Conservation (phyloP, 2,329 filamentous ascomycete species). For the Botrytis squamosa region DNA sequence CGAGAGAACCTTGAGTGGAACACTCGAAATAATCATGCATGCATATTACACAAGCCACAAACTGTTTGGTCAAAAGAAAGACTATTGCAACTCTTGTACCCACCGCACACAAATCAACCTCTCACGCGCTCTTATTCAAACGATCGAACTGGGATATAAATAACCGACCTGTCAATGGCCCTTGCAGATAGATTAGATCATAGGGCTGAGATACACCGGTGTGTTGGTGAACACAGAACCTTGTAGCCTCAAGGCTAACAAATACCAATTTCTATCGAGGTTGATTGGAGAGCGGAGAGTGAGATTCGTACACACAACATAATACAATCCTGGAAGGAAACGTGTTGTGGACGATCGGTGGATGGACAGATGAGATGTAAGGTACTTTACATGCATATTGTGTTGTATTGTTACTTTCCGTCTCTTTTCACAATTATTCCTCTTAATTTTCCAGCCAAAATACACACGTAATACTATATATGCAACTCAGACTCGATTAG, state of each 20-base stretch:
- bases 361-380: conserved; percentile 12
- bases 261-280: background rate
- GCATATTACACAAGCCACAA: conserved; percentile 1
- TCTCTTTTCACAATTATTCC: background rate
- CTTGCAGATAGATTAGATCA: conserved; percentile 16
- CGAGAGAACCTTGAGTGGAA: background rate
- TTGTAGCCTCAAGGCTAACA: background rate
- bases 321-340: conserved; percentile 16
- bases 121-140: background rate
- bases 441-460: background rate
- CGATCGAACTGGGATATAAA: conserved; percentile 18
- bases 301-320: conserved; percentile 8
- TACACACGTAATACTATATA: too few species aligned
- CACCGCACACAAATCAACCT: background rate
- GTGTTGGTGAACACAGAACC: conserved; percentile 8
- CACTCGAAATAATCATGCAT: background rate
- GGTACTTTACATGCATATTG: conserved; percentile 3
- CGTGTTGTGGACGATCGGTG: conserved; percentile 19
- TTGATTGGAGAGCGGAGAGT: conserved; percentile 9
- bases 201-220: conserved; percentile 18
- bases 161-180: conserved; percentile 16
- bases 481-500: too few species aligned
- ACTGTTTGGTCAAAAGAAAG: background rate
- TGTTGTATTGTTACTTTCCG: background rate
- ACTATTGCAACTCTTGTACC: background rate